Evolutionary conservation across 192 early-diverging fungal genomes (phyloP).

Genomic region (Umbelopsis vinacea): DNA sequence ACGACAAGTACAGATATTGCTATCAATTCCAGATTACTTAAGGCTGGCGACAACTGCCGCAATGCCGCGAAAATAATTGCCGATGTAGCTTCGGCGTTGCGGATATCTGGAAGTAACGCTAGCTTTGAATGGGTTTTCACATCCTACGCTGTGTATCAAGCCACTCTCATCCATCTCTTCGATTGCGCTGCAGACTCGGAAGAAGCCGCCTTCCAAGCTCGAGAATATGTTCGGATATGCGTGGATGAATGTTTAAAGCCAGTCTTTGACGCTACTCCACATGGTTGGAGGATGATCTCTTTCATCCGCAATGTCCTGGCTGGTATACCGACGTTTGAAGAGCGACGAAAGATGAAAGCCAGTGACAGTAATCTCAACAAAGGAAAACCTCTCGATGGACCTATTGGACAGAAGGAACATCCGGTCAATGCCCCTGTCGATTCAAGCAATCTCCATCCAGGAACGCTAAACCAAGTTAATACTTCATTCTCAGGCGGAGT

Average conservation of each 20-base stretch:
- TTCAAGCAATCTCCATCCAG: background rate
- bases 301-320: slow-evolving; percentile 3
- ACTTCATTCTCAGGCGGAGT: slow-evolving; percentile 6
- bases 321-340: slow-evolving; percentile 5
- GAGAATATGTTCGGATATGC: slow-evolving; percentile 29
- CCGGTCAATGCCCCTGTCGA: background rate
- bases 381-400: background rate
- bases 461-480: background rate
- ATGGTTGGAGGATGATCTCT: slow-evolving; percentile 5
- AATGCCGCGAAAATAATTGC: slow-evolving; percentile 27
- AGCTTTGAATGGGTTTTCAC: slow-evolving; percentile 15
- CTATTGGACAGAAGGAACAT: background rate
- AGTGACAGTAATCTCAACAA: background rate
- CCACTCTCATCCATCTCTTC: slow-evolving; percentile 34
- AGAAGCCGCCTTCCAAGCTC: slow-evolving; percentile 14
- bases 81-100: slow-evolving; percentile 27
- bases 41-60: slow-evolving; percentile 17
- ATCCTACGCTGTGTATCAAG: slow-evolving; percentile 37
- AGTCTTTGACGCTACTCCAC: slow-evolving; percentile 22
- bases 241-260: slow-evolving; percentile 32
- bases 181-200: slow-evolving; percentile 31
- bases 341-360: background rate
- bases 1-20: slow-evolving; percentile 8
- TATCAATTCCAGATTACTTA: background rate
- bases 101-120: background rate